These are phyloP conservation scores for Phytophthora sojae DNA, from an alignment of 352 stramenopile species.

Conservation along the genomic window DNA sequence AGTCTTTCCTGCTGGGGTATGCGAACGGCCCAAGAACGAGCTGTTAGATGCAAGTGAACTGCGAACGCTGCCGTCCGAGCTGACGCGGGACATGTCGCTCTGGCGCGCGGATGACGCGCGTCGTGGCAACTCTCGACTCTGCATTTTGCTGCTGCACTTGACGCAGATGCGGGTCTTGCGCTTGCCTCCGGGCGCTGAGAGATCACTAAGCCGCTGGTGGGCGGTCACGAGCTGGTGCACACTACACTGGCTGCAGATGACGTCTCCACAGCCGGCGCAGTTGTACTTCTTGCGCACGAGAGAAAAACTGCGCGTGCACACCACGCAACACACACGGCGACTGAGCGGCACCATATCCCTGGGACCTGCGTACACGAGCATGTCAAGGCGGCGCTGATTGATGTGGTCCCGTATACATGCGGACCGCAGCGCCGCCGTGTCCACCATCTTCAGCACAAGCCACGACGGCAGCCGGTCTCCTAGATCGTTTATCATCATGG, in stretches of 20 bases:
- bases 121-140: constrained; percentile 61
- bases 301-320: constrained; percentile 87
- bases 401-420: constrained; percentile 83
- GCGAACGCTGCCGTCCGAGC: constrained; percentile 40
- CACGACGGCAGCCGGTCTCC: constrained; percentile 77
- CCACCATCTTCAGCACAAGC: constrained; percentile 87
- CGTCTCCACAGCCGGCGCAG: constrained; percentile 79
- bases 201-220: constrained; percentile 43
- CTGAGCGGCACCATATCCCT: constrained; percentile 78
- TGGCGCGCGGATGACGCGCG: constrained; percentile 42
- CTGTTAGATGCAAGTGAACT: constrained; percentile 37
- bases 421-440: constrained; percentile 75
- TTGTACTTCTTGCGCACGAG: constrained; percentile 90
- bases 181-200: constrained; percentile 55
- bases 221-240: constrained; percentile 78
- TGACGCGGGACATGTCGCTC: constrained; percentile 42
- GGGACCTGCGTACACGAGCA: constrained; percentile 71
- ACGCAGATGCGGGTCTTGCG: constrained; percentile 82
- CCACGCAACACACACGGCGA: constrained; percentile 75
- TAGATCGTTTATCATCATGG: constrained; percentile 87
- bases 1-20: constrained; percentile 30
- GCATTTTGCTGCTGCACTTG: constrained; percentile 75
- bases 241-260: constrained; percentile 85
- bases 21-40: constrained; percentile 37
- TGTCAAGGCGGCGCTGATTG: constrained; percentile 76